Percentiles rank a stretch among this genome's conserved stretches.
Evolutionary conservation across 345 rosid species (phyloP).

Genomic region (Rubroshorea leprosula): DNA sequence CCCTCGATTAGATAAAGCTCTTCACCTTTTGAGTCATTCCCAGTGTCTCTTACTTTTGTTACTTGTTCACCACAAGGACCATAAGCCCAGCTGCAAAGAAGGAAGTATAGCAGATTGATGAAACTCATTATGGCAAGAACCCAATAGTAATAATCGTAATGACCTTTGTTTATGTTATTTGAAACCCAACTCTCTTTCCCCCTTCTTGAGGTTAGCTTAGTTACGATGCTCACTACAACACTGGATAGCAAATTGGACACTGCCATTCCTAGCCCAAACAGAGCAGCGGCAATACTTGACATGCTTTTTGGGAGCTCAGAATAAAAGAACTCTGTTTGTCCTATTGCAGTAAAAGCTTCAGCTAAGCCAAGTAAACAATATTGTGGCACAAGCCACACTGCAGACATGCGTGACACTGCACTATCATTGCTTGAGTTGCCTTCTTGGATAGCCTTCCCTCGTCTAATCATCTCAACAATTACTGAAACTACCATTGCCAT

Average conservation of each 20-base stretch:
- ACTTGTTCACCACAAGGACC: conserved; percentile 46
- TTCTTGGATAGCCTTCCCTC: conserved; percentile 49
- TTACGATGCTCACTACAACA: conserved; percentile 34
- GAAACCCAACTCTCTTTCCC: conserved; percentile 48
- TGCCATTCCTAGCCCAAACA: conserved; percentile 59
- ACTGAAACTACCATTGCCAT: conserved; percentile 63
- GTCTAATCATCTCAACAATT: conserved; percentile 45
- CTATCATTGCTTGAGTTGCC: conserved; percentile 37
- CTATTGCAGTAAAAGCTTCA: conserved; percentile 65
- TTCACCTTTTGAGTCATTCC: conserved; percentile 31
- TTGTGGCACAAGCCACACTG: conserved; percentile 75
- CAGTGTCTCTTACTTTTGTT: conserved; percentile 26
- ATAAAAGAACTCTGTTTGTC: conserved; percentile 76
- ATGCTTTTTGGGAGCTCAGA: conserved; percentile 72
- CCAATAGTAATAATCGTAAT: conserved; percentile 75
- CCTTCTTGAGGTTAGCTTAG: conserved; percentile 32
- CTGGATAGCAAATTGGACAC: conserved; percentile 62
- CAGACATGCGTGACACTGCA: conserved; percentile 52
- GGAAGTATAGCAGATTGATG: conserved; percentile 55
- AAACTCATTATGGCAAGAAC: conserved; percentile 50
- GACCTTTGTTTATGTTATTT: too few relatives aligned
- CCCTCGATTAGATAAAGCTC: conserved; percentile 25
- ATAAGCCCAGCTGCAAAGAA: conserved; percentile 65
- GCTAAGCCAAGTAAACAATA: conserved; percentile 58
- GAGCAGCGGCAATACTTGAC: conserved; percentile 63